Evolutionary conservation across 257 asterid species (phyloP), one percentile per base, ranked within the genome.

Genomic region (Prunella vulgaris): DNA sequence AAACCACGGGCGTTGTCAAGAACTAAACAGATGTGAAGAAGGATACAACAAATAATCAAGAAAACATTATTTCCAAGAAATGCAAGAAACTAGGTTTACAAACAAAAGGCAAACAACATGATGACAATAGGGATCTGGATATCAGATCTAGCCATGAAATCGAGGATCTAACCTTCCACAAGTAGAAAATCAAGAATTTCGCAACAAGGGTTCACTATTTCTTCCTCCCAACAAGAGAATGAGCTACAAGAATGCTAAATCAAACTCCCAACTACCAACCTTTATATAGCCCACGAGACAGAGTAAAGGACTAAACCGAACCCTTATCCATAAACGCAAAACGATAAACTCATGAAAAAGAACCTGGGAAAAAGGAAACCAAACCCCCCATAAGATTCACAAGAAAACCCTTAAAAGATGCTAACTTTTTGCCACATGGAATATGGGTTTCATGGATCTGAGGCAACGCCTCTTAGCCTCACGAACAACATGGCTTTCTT

Each of bases 401-500:
- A 81, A 74, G 90, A 52, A 84, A 83, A 75, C 70, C 80, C 76
- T 80, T 25, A 60, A 70, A 79, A 77, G 86, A 73, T 78, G 32
- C 24, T 10, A 75, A 74, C 88, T 60, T 87, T 81, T 78, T 72
- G 88, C 77, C 88, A 84, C 86, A 74, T 82, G 92, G 81, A 76
- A 79, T 75, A 74, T 77, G 73, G 84, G 88, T 86, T 83, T 83
- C 93, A 80, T 74, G 91, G 95, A 87, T 87, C 89, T 80, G 68
- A 85, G 88, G 85, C 71, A 85, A 87, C 77, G 73, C 83, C 32
- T 70, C 82, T 72, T 81, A 76, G 77, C 95, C 90, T 76, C 86
- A 67, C n/a, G 72, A 80, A 78, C 64, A 65, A 64, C 30, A 70
- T 66, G 12, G 32, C 35, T 78, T 65, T 42, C 56, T 49, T 51